phyloP scores from a whole-genome alignment of 306 rosid genomes.

The Castanea sativa region DNA sequence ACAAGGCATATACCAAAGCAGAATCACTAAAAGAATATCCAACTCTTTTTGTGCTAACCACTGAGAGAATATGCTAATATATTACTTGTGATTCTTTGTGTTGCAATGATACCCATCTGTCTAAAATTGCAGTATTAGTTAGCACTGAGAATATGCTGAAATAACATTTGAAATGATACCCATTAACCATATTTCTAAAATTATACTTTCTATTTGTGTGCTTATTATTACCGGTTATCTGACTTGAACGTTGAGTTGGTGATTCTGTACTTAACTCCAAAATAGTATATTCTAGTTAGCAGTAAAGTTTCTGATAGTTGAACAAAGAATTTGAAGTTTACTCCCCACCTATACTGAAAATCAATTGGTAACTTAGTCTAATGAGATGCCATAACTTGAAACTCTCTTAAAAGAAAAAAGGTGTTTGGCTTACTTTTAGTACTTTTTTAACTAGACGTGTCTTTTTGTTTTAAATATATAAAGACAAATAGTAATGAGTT shows the following conservation, averaged over 20 bases:
- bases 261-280: too few species aligned
- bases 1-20: conserved; percentile 41
- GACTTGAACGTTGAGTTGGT: not conserved
- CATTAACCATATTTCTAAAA: not conserved
- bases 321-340: too few species aligned
- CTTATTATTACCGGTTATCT: not conserved
- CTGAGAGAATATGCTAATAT: conserved; percentile 61
- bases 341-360: fast-evolving
- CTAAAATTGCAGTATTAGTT: not conserved
- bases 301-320: fast-evolving
- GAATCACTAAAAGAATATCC: conserved; percentile 70
- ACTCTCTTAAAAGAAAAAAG: too few species aligned
- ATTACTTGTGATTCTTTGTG: conserved; percentile 23
- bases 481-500: fast-evolving
- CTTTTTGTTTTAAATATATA: too few species aligned
- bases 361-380: too few species aligned
- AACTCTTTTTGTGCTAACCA: conserved; percentile 31
- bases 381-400: fast-evolving
- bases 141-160: too few species aligned
- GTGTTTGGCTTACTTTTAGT: fast-evolving
- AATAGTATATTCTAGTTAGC: too few species aligned
- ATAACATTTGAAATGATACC: too few species aligned
- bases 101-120: not conserved
- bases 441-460: too few species aligned
- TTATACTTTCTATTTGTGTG: not conserved